Conservation (phyloP, 2,329 filamentous ascomycete genomes). For the Aspergillus jensenii region DNA sequence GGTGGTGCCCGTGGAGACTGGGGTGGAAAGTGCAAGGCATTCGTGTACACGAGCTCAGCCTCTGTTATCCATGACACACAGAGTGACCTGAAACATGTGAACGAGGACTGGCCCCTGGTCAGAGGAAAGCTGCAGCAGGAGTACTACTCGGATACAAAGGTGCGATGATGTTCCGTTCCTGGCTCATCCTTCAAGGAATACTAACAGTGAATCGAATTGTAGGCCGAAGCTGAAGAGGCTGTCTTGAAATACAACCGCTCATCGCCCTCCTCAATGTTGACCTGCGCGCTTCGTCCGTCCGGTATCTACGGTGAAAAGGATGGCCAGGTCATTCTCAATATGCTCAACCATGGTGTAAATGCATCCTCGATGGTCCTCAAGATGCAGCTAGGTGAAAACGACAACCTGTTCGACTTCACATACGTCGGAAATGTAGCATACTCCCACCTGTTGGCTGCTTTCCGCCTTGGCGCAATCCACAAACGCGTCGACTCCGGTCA, state of each 20-base stretch:
- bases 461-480: slow-evolving; percentile 65
- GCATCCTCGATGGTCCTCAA: slow-evolving; percentile 60
- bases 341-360: slow-evolving; percentile 69
- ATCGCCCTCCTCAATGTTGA: slow-evolving; percentile 62
- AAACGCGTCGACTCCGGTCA: slow-evolving; percentile 42
- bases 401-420: slow-evolving; percentile 70
- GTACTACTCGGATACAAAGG: slow-evolving; percentile 92
- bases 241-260: slow-evolving; percentile 74
- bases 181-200: neutral
- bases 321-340: slow-evolving; percentile 69
- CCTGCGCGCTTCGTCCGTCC: slow-evolving; percentile 78
- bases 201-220: slow-evolving; percentile 18
- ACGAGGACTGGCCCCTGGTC: slow-evolving; percentile 78
- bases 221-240: slow-evolving; percentile 77
- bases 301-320: slow-evolving; percentile 93
- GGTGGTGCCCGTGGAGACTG: slow-evolving; percentile 65
- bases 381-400: slow-evolving; percentile 76
- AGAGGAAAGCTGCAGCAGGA: slow-evolving; percentile 69
- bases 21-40: slow-evolving; percentile 64
- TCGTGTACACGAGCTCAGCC: slow-evolving; percentile 89
- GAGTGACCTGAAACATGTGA: slow-evolving; percentile 76
- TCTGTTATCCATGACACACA: slow-evolving; percentile 83
- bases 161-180: slow-evolving; percentile 32
- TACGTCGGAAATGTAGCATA: slow-evolving; percentile 70
- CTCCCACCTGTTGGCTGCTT: slow-evolving; percentile 78